Percentiles rank a stretch among this genome's conserved stretches.
phyloP scores from a whole-genome alignment of 2,329 filamentous ascomycete species.

The Ascocoryne sarcoides region DNA sequence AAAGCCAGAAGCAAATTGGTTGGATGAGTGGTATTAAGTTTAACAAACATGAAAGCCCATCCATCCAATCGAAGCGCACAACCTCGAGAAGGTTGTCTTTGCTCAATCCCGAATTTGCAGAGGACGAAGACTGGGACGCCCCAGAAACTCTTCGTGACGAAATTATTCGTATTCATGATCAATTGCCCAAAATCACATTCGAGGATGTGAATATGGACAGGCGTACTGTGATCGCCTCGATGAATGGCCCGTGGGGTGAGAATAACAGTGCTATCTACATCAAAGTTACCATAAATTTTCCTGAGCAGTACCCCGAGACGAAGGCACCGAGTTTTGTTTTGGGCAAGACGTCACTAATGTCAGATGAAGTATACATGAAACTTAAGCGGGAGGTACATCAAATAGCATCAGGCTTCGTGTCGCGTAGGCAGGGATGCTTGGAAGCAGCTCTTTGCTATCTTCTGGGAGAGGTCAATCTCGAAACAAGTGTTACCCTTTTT shows the following conservation, averaged over 20 bases:
- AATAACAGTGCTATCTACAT: slow-evolving; percentile 50
- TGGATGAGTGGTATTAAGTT: slow-evolving; percentile 65
- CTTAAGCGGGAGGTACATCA: slow-evolving; percentile 48
- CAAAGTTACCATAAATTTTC: slow-evolving; percentile 53
- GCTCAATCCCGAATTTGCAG: slow-evolving; percentile 26
- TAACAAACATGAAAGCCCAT: slow-evolving; percentile 30
- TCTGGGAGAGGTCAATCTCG: slow-evolving; percentile 53
- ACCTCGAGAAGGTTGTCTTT: slow-evolving; percentile 24
- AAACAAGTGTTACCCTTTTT: slow-evolving; percentile 52
- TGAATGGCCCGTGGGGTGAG: slow-evolving; percentile 56
- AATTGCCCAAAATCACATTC: slow-evolving; percentile 56
- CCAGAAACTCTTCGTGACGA: slow-evolving; percentile 55
- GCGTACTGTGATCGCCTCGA: slow-evolving; percentile 48
- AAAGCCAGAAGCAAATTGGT: slow-evolving; percentile 49
- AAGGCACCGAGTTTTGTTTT: slow-evolving; percentile 51
- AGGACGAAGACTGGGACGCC: slow-evolving; percentile 44
- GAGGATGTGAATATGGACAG: slow-evolving; percentile 57
- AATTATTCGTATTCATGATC: slow-evolving; percentile 51
- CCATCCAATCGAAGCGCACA: slow-evolving; percentile 14
- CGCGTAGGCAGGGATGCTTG: slow-evolving; percentile 51
- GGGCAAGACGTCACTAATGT: slow-evolving; percentile 54
- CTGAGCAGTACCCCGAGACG: slow-evolving; percentile 47
- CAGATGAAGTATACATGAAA: slow-evolving; percentile 43
- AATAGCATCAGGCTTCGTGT: slow-evolving; percentile 46
- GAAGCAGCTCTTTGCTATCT: slow-evolving; percentile 55